Evolutionary conservation across 1,284 basidiomycete species (phyloP), one percentile per base, ranked within the genome.

Genomic region (Mrakiaceae sp.): DNA sequence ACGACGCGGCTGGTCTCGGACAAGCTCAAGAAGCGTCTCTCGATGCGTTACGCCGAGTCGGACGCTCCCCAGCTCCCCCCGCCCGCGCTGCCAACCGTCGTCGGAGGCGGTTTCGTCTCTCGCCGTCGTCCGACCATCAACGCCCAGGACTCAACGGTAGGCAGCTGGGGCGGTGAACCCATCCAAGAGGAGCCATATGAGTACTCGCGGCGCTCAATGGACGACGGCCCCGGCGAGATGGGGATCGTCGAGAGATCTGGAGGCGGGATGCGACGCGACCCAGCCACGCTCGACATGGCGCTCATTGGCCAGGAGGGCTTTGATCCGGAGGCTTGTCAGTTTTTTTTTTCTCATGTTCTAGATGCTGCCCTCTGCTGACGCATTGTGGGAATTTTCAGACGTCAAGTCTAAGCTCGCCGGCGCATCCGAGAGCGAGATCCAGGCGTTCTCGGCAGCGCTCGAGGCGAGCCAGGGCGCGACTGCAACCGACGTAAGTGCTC

Each of bases 1-100:
- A 58, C 48, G 54, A 56, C 64, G 3, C 56, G 55, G n/a, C 56
- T 54, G 64, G 86, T 94, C 64, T 89, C 90, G 74, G 91, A 93
- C 81, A 90, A 88, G 79, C 90, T 94, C 76, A 90, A 90, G 82
- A 89, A 90, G 77, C 86, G 91, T 69, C 86, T 93, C 84, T 91
- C 89, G 14, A 88, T 86, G 82, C 84, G 90, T 74, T 94, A 90
- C 81, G 87, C 87, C 58, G 87, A 88, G 27, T 27, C 69, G 87
- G 88, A 51, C 27, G 12, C 67, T 86, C 86, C 2, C 79, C 82
- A 16, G 71, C 84, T 4, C 82, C 84, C 11, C 72, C 80, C 6
- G 73, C 85, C 48, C 88, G 88, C 2, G 80, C 70, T 88, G 60
- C 84, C 85, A 7, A 68, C 67, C 3, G 67, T 39, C 40, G n/a